Evolutionary conservation across 2,329 filamentous ascomycete species (phyloP), one percentile per base, ranked within the genome.

Genomic region (Botrytis deweyae): DNA sequence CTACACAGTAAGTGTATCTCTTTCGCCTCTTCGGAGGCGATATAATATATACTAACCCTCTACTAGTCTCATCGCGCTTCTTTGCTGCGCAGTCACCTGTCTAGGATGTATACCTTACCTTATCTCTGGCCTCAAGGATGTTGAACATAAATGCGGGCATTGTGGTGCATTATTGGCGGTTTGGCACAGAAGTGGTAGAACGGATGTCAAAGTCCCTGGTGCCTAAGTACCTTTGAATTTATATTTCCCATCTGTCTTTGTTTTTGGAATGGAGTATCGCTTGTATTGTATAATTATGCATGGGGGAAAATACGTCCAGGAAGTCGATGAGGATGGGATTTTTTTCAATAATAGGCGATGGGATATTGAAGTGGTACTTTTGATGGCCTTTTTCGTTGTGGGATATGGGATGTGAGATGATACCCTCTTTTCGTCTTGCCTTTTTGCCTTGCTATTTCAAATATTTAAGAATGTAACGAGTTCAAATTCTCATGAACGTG

Each of bases 41-140:
- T 61, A 42, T n/a, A 8, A 49, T 20, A 25, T 69, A 44, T 38
- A 40, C 55, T 42, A 29, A 58, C 33, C 22, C 29, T 55, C 22
- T 18, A 25, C 14, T 9, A 79, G 77, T 76, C 70, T 78, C 29
- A 70, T 74, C 25, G 77, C 78, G 22, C 16, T 76, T 7, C 70
- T 78, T 38, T 76, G 73, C 70, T 78, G 78, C 55, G 68, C 70
- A 55, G 74, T 74, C 59, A 61, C 75, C 74, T 82, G 81, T 74
- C 73, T 84, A 42, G 82, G 83, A 36, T 85, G 83, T 74, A 82
- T 85, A 49, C 83, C 84, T 0, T 85, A 85, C 72, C 38, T 83
- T 40, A 81, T 84, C 74, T 82, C 81, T 62, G 83, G 81, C 73
- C 80, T 83, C 75, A 85, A 85, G 78, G 83, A 85, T 64, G 82